Conservation (phyloP, 192 early-diverging fungal genomes). For the Gamsiella multidivaricata region DNA sequence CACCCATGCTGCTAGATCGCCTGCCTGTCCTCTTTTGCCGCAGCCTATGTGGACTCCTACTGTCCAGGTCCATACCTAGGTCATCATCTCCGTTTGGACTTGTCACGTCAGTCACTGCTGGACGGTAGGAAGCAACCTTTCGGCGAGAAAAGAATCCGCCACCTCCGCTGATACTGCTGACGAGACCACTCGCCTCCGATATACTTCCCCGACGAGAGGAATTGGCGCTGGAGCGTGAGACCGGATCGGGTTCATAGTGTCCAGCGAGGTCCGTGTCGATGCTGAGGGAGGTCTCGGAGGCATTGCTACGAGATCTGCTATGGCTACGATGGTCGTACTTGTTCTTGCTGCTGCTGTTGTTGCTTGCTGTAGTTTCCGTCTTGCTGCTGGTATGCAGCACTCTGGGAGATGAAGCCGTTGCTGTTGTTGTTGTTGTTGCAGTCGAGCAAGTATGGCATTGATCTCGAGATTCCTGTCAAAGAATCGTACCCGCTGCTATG, state of each 20-base stretch:
- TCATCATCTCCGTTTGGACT: not conserved
- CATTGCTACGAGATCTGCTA: conserved; percentile 26
- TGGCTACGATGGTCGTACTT: conserved; percentile 16
- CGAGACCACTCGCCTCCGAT: not conserved
- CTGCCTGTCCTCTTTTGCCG: not conserved
- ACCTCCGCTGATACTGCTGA: not conserved
- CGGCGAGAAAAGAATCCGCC: conserved; percentile 16
- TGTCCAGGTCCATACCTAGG: conserved; percentile 6
- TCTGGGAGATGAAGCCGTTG: not conserved
- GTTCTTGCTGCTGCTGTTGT: conserved; percentile 13
- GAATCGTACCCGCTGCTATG: conserved; percentile 47
- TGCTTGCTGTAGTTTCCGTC: not conserved
- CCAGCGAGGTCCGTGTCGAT: conserved; percentile 12
- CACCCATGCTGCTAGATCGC: not conserved
- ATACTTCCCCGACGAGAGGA: conserved; percentile 30
- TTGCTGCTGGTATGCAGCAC: conserved; percentile 15
- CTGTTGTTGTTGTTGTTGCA: not conserved
- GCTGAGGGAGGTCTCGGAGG: conserved; percentile 34
- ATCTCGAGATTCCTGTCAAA: conserved; percentile 12
- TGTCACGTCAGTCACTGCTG: not conserved
- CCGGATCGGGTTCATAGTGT: conserved; percentile 12
- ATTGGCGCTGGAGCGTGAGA: conserved; percentile 22
- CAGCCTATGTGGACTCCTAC: conserved; percentile 13
- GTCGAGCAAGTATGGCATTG: conserved; percentile 8
- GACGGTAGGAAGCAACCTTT: conserved; percentile 6